Evolutionary conservation across 129 eudicot species (phyloP), one percentile per base, ranked within the genome.

Genomic region (Lactuca saligna): DNA sequence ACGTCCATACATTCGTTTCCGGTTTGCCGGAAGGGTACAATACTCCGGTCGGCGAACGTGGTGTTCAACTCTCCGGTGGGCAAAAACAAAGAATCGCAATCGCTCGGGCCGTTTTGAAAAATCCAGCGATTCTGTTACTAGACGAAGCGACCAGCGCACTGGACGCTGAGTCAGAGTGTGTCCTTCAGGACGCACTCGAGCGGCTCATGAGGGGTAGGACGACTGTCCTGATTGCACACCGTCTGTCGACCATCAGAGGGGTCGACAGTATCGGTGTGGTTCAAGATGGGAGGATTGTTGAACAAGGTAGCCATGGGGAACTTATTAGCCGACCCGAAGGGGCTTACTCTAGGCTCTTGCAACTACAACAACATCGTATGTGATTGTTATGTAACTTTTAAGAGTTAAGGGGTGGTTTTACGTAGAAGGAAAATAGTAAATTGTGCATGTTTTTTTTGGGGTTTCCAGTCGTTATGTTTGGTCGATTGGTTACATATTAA

Each of bases 91-190:
- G 98, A 38, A 86, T 92, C n/a, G 98, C 98, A 0, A 92, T 92
- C 17, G 98, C 98, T 8, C 85, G 98, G 6, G 96, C 98, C 0
- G 90, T 92, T 68, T 75, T 92, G 0, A 92, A 92, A 77, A 86
- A 92, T 71, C 98, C 98, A 0, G 67, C 92, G 3, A 92, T 92
- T 8, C 90, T 92, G 1, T 63, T 92, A 39, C 78, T 92, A 8
- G 98, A 92, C 32, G 98, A 92, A 72, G 98, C 98, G 32, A 92
- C 97, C 1, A 91, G 98, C 41, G 98, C 98, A 1, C 80, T 89
- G 0, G 98, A 93, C n/a, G 95, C 96, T 0, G 98, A 92, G 76
- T 92, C 98, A 0, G 98, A 93, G 67, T 85, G 95, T 1, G 97
- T 93, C 70, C 79, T 93, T 4, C 98, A 93, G 74, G 98, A 92